Base-by-base conservation (phyloP, 2,329 filamentous ascomycete genomes). In the Verticillium tricorpus region DNA sequence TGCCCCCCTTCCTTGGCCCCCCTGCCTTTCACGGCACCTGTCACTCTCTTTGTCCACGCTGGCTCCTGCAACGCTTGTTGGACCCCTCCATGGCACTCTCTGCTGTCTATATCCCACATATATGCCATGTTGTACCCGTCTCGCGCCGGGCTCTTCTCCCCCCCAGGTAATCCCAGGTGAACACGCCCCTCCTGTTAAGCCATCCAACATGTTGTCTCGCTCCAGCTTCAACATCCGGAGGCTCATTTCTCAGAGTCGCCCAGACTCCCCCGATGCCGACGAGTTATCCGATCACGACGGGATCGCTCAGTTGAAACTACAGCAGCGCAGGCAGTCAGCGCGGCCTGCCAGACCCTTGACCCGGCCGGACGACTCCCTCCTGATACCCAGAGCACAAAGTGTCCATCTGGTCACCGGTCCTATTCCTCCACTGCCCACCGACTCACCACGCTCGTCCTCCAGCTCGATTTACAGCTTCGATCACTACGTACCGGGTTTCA, bases 381-480 rank as follows among this genome's bases (percentile, higher is more conserved):
- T 78, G 59, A 71, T 78, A 61, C 74, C 71, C 60, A 74, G 73
- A 61, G 70, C 73, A 63, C 70, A 76, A 62, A 77, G 75, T 61
- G 69, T 77, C 60, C 74, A 78, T 67, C 73, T 73, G 64, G 74
- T 77, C 61, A 68, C 74, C 35, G 71, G 71, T 28, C 72, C 76
- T 50, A 62, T 76, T 28, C 75, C 79, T 57, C 72, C 76, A 56
- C 68, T 77, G 19, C 74, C 75, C n/a, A 72, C 67, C 59, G 72
- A 72, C 58, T 75, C 72, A 14, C 72, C 74, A 55, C 71, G 74
- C 62, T 78, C 78, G 19, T 77, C 80, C 28, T 73, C 73, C 56
- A 79, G 75, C 65, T 82, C 81, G 70, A 77, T 82, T 68, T 79
- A 76, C 67, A 79, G 75, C 64, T 77, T 70, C 61, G 76, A 81